phyloP scores from a whole-genome alignment of 768 basidiomycete genomes.

The Tricholoma matsutake region DNA sequence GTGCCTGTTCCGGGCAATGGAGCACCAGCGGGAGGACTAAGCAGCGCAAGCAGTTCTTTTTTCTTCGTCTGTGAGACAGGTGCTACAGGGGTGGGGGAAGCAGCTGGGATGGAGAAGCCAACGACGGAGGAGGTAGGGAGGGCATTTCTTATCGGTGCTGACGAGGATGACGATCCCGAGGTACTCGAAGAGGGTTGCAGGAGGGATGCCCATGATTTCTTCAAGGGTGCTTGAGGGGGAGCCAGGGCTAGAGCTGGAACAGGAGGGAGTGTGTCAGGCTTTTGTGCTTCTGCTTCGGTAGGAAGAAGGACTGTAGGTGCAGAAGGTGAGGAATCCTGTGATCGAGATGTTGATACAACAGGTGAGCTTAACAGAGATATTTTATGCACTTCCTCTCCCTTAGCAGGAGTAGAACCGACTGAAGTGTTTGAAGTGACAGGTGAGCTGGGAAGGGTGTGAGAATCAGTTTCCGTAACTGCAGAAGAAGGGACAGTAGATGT shows the following conservation, averaged over 20 bases:
- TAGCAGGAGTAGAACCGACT: constrained; percentile 4
- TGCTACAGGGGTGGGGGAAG: constrained; percentile 22
- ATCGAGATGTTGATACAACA: constrained; percentile 4
- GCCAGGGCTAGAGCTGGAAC: constrained; percentile 19
- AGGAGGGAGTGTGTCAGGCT: not conserved
- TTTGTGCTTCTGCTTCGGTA: constrained; percentile 3
- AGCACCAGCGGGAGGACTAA: constrained; percentile 37
- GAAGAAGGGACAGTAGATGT: constrained; percentile 1
- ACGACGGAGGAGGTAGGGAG: constrained; percentile 71
- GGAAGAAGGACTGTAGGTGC: not conserved
- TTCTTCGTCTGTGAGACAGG: constrained; percentile 37
- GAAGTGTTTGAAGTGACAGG: constrained; percentile 12
- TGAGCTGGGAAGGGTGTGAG: constrained; percentile 6
- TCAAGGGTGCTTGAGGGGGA: constrained; percentile 34
- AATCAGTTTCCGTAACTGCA: not conserved
- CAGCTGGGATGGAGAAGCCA: constrained; percentile 70
- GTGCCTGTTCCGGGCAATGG: not conserved
- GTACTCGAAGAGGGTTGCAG: constrained; percentile 42
- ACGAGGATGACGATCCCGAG: constrained; percentile 32
- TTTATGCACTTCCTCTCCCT: constrained; percentile 11
- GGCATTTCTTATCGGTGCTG: constrained; percentile 36
- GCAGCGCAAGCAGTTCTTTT: constrained; percentile 51
- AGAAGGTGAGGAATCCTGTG: constrained; percentile 5
- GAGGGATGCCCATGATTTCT: constrained; percentile 78
- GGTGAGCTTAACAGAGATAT: not conserved